These are phyloP conservation scores for Cicer yamashitae DNA, from an alignment of 306 rosid genomes.

Conservation along the genomic window DNA sequence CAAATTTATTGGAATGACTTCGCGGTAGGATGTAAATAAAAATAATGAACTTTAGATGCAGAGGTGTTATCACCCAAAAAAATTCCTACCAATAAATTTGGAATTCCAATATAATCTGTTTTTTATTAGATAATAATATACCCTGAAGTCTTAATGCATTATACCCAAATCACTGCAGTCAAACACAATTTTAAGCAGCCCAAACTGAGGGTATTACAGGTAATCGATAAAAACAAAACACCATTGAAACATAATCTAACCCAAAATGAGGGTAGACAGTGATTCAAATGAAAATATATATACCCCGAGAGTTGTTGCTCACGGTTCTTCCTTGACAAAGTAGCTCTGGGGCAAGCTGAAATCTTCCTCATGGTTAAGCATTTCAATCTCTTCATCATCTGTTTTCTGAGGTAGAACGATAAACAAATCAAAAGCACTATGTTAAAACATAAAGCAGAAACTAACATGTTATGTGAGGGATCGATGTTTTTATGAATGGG, in stretches of 20 bases:
- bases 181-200: conserved; percentile 34
- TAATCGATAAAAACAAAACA: not conserved
- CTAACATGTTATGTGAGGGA: conserved; percentile 4
- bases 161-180: conserved; percentile 9
- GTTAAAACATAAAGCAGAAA: conserved; percentile 26
- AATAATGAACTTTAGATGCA: no score
- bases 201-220: conserved; percentile 5
- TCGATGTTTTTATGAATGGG: not conserved
- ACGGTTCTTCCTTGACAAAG: conserved; percentile 79
- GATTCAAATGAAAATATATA: conserved; percentile 39
- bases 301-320: conserved; percentile 47
- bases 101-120: no score
- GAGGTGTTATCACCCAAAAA: no score
- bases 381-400: conserved; percentile 82
- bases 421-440: conserved; percentile 36
- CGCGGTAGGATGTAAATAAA: no score
- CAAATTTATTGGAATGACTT: no score
- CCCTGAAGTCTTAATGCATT: not conserved
- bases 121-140: not conserved
- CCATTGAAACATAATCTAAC: conserved; percentile 29
- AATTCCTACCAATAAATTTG: no score
- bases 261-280: conserved; percentile 26
- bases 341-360: conserved; percentile 83
- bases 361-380: conserved; percentile 83
- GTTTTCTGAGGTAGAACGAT: conserved; percentile 66